Evolutionary conservation across 441 rosid species (phyloP), one percentile per base, ranked within the genome.

Genomic region (Erodium texanum): DNA sequence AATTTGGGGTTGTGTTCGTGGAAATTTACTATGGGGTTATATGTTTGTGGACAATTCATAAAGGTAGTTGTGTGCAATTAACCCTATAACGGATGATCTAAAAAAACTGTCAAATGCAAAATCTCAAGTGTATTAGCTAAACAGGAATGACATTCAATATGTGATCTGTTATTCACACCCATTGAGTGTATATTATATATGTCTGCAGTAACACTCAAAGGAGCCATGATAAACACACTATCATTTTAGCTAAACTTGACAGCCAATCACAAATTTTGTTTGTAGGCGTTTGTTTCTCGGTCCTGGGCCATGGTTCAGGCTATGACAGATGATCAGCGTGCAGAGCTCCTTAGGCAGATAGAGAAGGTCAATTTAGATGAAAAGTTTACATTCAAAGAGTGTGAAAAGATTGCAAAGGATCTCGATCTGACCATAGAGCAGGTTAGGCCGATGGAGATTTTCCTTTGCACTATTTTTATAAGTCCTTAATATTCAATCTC

Each of bases 241-340:
- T 16, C n/a, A 34, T 22, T 24, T 36, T 65, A 14, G 52, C 22
- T 34, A 3, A 65, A 65, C 50, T 18, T 7, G 0, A 18, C 23
- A 20, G 62, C 63, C 32, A 61, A 59, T 41, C 67, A 58, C 45
- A n/a, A 62, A 15, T 64, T 77, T 58, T 77, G 75, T 38, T 71
- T 80, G 38, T 84, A 89, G 98, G 90, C 88, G 76, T 94, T 86
- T 65, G 80, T 81, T 69, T 83, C 80, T 76, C 85, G 87, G 65
- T 83, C 92, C 11, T 94, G 99, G 98, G 86, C 91, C 75, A 86
- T 96, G 38, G 80, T 77, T 69, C 78, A 80, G 38, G 89, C 83
- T 66, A 87, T 92, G 90, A 88, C 98, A 71, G 85, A 93, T 75
- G 86, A 85, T 75, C 96, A 92, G 82, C 94, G 92, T 73, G 81